Conservation (phyloP, 2,329 filamentous ascomycete genomes). For the Thielaviopsis populi region DNA sequence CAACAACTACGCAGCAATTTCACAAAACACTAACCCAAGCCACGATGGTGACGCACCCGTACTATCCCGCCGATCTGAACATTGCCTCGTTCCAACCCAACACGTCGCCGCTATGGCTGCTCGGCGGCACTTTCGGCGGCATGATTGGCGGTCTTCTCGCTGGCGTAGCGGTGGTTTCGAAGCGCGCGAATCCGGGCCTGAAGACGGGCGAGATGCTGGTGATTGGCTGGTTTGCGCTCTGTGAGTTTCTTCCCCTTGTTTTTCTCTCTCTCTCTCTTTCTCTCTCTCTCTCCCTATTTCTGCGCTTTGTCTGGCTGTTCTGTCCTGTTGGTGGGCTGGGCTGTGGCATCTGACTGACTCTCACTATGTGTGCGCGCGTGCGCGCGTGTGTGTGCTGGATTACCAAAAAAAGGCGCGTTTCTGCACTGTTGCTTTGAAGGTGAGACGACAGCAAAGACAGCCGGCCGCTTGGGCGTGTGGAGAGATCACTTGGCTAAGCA, state of each 20-base stretch:
- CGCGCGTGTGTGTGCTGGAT: neutral
- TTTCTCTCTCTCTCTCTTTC: neutral
- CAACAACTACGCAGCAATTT: neutral
- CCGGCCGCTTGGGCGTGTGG: no score
- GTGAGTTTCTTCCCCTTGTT: conserved; percentile 1
- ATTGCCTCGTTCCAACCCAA: conserved; percentile 54
- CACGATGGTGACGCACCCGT: conserved; percentile 39
- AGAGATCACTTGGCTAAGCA: neutral
- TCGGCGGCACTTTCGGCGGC: neutral
- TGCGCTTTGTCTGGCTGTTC: neutral
- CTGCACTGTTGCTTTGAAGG: conserved; percentile 76
- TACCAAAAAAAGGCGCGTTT: conserved; percentile 44
- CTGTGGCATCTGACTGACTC: neutral
- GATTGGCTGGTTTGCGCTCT: conserved; percentile 13
- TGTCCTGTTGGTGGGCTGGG: no score
- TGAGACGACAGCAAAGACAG: conserved; percentile 22
- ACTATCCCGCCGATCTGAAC: conserved; percentile 50
- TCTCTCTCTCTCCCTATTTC: neutral
- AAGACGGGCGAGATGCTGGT: neutral
- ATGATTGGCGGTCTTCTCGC: conserved; percentile 5
- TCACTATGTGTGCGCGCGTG: no score
- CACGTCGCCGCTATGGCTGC: conserved; percentile 31
- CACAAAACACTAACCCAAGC: neutral
- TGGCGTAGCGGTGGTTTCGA: neutral
- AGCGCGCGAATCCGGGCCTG: neutral